These are phyloP conservation scores for Pichia sp. DNA, from an alignment of 1,139 yeast species.

Conservation along the genomic window DNA sequence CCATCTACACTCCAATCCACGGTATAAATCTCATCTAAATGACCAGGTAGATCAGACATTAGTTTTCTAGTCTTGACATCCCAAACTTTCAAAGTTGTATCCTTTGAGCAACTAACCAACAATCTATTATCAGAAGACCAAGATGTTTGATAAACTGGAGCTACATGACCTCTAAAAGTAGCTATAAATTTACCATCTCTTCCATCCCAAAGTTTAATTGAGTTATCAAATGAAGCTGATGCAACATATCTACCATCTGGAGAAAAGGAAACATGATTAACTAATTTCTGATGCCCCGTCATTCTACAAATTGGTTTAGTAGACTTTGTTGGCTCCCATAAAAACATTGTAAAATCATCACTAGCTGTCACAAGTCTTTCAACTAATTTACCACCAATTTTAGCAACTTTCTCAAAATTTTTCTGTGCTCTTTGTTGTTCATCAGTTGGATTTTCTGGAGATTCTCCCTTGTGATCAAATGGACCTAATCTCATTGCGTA, in stretches of 20 bases:
- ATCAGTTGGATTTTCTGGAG: slow-evolving; percentile 44
- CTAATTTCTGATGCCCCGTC: slow-evolving; percentile 97
- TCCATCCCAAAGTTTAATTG: slow-evolving; percentile 95
- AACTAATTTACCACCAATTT: slow-evolving; percentile 54
- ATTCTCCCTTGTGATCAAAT: slow-evolving; percentile 55
- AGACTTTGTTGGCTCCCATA: slow-evolving; percentile 86
- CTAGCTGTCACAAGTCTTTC: slow-evolving; percentile 92
- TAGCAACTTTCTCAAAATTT: slow-evolving; percentile 74
- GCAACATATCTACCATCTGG: slow-evolving; percentile 93
- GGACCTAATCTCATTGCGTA: slow-evolving; percentile 81
- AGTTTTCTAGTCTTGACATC: slow-evolving; percentile 81
- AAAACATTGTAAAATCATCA: slow-evolving; percentile 95
- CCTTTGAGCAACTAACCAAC: slow-evolving; percentile 89
- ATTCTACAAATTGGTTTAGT: slow-evolving; percentile 81
- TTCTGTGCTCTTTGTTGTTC: slow-evolving; percentile 53
- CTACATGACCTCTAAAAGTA: slow-evolving; percentile 94
- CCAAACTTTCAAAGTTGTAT: slow-evolving; percentile 96
- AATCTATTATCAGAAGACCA: slow-evolving; percentile 96
- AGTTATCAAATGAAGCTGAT: slow-evolving; percentile 91
- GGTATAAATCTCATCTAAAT: slow-evolving; percentile 89
- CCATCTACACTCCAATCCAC: slow-evolving; percentile 99
- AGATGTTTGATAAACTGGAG: slow-evolving; percentile 96
- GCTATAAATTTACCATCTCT: slow-evolving; percentile 82
- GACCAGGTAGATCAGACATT: slow-evolving; percentile 89
- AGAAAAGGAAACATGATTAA: slow-evolving; percentile 90